These are phyloP conservation scores for Neopestalotiopsis sp. DNA, from an alignment of 2,329 filamentous ascomycete genomes.

Conservation along the genomic window DNA sequence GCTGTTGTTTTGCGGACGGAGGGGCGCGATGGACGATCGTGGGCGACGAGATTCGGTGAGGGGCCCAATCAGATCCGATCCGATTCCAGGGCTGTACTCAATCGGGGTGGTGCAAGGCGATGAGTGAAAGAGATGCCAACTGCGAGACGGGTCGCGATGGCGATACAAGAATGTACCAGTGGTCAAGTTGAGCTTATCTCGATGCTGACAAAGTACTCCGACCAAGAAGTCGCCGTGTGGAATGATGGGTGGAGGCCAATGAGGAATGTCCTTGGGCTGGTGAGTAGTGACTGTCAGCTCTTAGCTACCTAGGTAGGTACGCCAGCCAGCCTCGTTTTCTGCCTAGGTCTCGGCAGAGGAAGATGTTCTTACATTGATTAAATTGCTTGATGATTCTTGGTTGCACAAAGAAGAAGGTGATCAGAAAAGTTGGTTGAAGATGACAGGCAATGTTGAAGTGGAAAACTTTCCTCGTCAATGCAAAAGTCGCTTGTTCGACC, in stretches of 20 bases:
- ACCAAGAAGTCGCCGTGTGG: background rate
- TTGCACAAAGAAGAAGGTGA: background rate
- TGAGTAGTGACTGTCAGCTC: background rate
- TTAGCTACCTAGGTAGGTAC: background rate
- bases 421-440: background rate
- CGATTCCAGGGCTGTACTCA: background rate
- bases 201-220: background rate
- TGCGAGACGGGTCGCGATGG: background rate
- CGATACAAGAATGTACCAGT: background rate
- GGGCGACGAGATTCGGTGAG: background rate
- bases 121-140: background rate
- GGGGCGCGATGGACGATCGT: constrained; percentile 4
- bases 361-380: background rate
- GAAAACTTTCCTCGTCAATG: constrained; percentile 1
- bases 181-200: background rate
- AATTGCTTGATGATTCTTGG: background rate
- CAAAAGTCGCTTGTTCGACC: background rate
- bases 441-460: background rate
- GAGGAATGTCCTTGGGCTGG: constrained; percentile 1
- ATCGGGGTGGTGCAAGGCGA: background rate
- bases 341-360: background rate
- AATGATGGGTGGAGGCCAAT: background rate
- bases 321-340: background rate
- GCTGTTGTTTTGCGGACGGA: constrained; percentile 6
- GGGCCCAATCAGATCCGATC: constrained; percentile 5